phyloP scores from a whole-genome alignment of 495 filamentous ascomycete genomes.

The Annulohypoxylon maeteangense region DNA sequence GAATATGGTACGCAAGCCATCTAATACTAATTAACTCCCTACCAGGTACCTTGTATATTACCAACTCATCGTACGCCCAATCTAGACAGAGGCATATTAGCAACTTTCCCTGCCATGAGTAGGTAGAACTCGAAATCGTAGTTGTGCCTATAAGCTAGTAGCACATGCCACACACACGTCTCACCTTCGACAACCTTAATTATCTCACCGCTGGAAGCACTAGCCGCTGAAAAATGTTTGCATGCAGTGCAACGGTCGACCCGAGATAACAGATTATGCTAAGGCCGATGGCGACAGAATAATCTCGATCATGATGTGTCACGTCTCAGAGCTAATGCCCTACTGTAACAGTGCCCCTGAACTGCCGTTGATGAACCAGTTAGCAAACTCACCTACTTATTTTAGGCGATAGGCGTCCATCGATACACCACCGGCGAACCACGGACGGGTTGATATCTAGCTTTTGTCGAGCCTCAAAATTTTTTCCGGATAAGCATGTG shows the following conservation, averaged over 20 bases:
- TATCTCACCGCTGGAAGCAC: slow-evolving; percentile 12
- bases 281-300: slow-evolving; percentile 10
- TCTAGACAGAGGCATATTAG: background rate
- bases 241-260: slow-evolving; percentile 1
- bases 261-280: slow-evolving; percentile 8
- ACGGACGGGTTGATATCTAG: slow-evolving; percentile 9
- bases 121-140: background rate
- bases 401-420: slow-evolving; percentile 18
- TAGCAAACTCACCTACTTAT: slow-evolving; percentile 19
- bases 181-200: slow-evolving; percentile 9
- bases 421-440: slow-evolving; percentile 6
- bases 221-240: background rate
- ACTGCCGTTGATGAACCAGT: slow-evolving; percentile 6
- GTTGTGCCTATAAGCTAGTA: background rate
- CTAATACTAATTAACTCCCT: background rate
- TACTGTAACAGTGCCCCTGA: slow-evolving; percentile 16
- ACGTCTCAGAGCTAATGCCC: background rate
- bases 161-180: background rate
- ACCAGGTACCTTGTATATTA: too few relatives aligned
- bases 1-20: background rate
- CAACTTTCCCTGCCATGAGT: background rate
- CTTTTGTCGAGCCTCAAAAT: slow-evolving; percentile 34
- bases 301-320: slow-evolving; percentile 1
- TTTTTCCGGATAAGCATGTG: slow-evolving; percentile 41
- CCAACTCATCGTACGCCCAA: background rate